phyloP scores from a whole-genome alignment of 139 green algal species.

The Marvania coccoides region DNA sequence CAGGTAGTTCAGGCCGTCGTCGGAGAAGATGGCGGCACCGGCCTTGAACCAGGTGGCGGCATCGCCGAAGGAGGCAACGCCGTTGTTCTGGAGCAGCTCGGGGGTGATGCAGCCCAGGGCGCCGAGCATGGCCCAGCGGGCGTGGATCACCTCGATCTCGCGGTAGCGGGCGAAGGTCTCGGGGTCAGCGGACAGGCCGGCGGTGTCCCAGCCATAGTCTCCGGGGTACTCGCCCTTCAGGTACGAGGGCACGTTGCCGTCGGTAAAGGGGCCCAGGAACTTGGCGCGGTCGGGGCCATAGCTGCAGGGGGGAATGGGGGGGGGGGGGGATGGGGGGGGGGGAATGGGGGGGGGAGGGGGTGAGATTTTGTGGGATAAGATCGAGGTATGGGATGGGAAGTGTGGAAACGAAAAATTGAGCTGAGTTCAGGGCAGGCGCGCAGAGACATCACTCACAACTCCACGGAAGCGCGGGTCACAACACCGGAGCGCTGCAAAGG shows the following conservation, averaged over 20 bases:
- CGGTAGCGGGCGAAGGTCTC: slow-evolving; percentile 68
- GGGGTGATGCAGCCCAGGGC: slow-evolving; percentile 53
- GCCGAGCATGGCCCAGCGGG: slow-evolving; percentile 81
- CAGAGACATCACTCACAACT: too few species aligned
- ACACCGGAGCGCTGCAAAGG: slow-evolving; percentile 31
- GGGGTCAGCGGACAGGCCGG: slow-evolving; percentile 85
- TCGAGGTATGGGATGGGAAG: too few species aligned
- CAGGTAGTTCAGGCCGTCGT: slow-evolving; percentile 78
- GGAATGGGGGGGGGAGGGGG: too few species aligned
- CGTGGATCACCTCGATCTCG: slow-evolving; percentile 80
- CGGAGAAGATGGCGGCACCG: slow-evolving; percentile 85
- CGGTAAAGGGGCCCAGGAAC: slow-evolving; percentile 72
- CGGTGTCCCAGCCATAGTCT: slow-evolving; percentile 92
- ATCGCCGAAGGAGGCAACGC: slow-evolving; percentile 36
- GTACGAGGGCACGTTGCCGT: slow-evolving; percentile 57
- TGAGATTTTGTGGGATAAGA: too few species aligned
- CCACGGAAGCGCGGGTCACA: slow-evolving; percentile 54
- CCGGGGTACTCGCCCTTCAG: slow-evolving; percentile 61
- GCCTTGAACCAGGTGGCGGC: slow-evolving; percentile 91
- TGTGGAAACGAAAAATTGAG: too few species aligned
- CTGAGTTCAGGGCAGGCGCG: too few species aligned
- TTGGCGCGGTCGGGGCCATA: slow-evolving; percentile 35
- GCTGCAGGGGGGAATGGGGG: too few species aligned
- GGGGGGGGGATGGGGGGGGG: too few species aligned
- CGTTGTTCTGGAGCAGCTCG: slow-evolving; percentile 32